phyloP scores from a whole-genome alignment of 2,329 filamentous ascomycete species.

The Sclerotinia nivalis region DNA sequence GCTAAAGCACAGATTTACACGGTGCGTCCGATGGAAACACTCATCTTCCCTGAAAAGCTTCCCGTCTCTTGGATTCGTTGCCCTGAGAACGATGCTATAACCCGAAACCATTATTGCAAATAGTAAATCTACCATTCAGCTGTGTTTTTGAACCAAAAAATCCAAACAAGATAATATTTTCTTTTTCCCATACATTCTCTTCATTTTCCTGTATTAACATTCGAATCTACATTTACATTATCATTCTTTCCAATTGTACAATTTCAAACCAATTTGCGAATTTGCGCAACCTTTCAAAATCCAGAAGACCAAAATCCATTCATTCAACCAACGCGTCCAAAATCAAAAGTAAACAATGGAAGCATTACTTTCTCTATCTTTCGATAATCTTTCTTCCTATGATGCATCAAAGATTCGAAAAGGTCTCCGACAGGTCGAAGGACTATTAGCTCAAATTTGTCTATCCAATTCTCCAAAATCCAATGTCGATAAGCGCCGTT shows the following conservation, averaged over 20 bases:
- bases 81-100: slow-evolving; percentile 12
- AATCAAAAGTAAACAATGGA: slow-evolving; percentile 64
- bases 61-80: slow-evolving; percentile 14
- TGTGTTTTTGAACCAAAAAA: not conserved
- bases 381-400: slow-evolving; percentile 82
- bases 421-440: slow-evolving; percentile 90
- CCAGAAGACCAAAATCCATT: slow-evolving; percentile 1
- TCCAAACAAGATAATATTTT: not conserved
- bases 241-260: slow-evolving; percentile 15
- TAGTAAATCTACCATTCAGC: not conserved
- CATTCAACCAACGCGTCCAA: not conserved
- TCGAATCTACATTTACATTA: not conserved
- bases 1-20: not conserved
- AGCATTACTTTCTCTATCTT: slow-evolving; percentile 84
- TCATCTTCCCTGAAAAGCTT: slow-evolving; percentile 8
- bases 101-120: not conserved
- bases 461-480: slow-evolving; percentile 54
- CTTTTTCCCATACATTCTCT: slow-evolving; percentile 23
- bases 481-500: slow-evolving; percentile 35
- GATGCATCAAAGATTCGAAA: slow-evolving; percentile 89
- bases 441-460: slow-evolving; percentile 91
- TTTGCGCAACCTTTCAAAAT: slow-evolving; percentile 22
- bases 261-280: slow-evolving; percentile 20
- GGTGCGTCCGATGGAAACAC: not conserved
- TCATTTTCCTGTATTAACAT: slow-evolving; percentile 33